phyloP scores from a whole-genome alignment of 192 early-diverging fungal genomes.

The Backusella tarrabulga region DNA sequence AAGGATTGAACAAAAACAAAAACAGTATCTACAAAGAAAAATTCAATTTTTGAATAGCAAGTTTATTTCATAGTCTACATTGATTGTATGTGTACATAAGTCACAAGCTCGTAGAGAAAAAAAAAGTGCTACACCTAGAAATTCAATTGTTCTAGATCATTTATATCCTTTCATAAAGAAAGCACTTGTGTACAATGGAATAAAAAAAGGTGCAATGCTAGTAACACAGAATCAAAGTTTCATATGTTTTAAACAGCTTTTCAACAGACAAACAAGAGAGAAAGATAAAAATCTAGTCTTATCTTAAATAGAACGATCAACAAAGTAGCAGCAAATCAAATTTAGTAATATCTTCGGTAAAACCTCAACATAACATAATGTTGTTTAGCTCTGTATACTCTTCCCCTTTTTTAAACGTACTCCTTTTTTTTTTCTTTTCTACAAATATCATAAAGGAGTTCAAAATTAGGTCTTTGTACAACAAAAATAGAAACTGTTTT shows the following conservation, averaged over 20 bases:
- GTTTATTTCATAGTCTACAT: neutral
- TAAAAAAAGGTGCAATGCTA: neutral
- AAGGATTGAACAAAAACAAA: neutral
- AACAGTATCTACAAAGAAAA: neutral
- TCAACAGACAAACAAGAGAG: neutral
- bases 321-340: neutral
- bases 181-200: neutral
- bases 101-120: no score
- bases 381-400: neutral
- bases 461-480: neutral
- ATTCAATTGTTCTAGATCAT: no score
- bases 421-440: constrained; percentile 2
- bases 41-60: neutral
- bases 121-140: no score
- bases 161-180: no score
- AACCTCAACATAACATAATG: neutral
- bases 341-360: neutral
- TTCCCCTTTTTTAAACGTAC: neutral
- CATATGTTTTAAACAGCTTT: neutral
- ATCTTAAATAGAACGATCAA: constrained; percentile 4
- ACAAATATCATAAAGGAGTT: neutral
- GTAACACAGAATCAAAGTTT: neutral
- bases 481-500: neutral
- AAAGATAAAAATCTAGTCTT: neutral
- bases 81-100: neutral